These are phyloP conservation scores for Anthoceros angustus DNA, from an alignment of 225 moss, liverwort and hornwort genomes.

Conservation along the genomic window DNA sequence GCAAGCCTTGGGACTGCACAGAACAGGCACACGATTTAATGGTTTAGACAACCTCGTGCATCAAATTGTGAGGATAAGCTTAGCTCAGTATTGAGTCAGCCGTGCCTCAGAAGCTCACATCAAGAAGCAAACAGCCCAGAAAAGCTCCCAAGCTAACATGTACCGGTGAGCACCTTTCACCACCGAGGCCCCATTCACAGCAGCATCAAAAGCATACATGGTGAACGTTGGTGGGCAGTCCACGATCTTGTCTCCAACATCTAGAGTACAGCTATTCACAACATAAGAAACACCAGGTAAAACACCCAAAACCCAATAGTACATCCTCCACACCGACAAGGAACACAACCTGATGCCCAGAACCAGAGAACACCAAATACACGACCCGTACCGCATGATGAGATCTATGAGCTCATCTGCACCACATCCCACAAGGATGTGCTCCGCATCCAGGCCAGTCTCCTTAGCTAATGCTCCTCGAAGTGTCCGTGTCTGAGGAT, in stretches of 20 bases:
- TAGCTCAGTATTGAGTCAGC: no score
- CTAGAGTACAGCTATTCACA: conserved; percentile 58
- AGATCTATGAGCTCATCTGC: conserved; percentile 99
- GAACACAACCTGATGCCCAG: neutral
- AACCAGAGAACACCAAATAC: neutral
- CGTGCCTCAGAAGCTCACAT: no score
- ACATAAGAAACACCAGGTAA: neutral
- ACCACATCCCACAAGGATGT: conserved; percentile 91
- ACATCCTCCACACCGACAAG: neutral
- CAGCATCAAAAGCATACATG: conserved; percentile 96
- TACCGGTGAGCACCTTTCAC: conserved; percentile 48
- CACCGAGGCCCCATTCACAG: conserved; percentile 86
- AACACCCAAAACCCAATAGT: neutral
- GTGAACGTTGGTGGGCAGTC: conserved; percentile 95
- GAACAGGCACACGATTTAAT: conserved; percentile 5
- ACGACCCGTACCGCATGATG: conserved; percentile 63
- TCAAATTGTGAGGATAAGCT: no score
- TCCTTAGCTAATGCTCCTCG: conserved; percentile 81
- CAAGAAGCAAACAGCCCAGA: neutral
- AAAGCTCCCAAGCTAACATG: neutral
- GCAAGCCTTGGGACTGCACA: conserved; percentile 61
- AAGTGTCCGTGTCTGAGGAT: conserved; percentile 88
- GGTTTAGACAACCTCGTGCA: no score
- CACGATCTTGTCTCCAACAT: conserved; percentile 66
- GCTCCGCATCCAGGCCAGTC: conserved; percentile 72